These are phyloP conservation scores for Nemania sp. DNA, from an alignment of 2,329 filamentous ascomycete genomes.

Conservation along the genomic window DNA sequence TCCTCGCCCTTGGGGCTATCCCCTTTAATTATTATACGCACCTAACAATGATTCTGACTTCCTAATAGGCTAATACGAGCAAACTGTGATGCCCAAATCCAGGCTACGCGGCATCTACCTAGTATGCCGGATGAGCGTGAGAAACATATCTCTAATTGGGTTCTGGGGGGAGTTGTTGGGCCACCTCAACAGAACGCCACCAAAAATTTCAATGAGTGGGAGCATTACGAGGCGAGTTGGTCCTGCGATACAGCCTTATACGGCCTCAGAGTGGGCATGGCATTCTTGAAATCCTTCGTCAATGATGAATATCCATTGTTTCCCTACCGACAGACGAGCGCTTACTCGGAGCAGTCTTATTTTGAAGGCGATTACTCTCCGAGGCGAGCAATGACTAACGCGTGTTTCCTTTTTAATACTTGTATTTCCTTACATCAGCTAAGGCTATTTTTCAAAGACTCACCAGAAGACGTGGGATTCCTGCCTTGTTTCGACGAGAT, in stretches of 20 bases:
- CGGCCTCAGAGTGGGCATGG: not conserved
- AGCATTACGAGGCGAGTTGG: slow-evolving; percentile 13
- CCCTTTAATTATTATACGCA: not conserved
- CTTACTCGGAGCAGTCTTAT: no score
- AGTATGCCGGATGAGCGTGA: not conserved
- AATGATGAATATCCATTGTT: no score
- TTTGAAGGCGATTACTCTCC: no score
- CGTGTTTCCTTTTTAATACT: no score
- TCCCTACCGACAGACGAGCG: no score
- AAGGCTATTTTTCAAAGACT: not conserved
- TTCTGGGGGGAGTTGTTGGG: not conserved
- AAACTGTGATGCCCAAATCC: slow-evolving; percentile 12
- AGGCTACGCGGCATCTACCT: not conserved
- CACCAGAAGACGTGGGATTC: not conserved
- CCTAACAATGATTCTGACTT: not conserved
- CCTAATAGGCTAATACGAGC: slow-evolving; percentile 20
- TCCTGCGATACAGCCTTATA: slow-evolving; percentile 12
- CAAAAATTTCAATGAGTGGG: not conserved
- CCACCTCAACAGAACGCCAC: no score
- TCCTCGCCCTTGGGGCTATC: not conserved
- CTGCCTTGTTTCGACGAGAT: slow-evolving; percentile 28
- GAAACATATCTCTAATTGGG: slow-evolving; percentile 20
- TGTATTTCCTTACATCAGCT: no score
- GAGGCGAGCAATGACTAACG: no score
- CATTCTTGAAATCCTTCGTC: no score